A percentile compares a stretch with the other conserved stretches of the same genome.
phyloP scores from a whole-genome alignment of 2,329 filamentous ascomycete species.

The Botrytis medusae region DNA sequence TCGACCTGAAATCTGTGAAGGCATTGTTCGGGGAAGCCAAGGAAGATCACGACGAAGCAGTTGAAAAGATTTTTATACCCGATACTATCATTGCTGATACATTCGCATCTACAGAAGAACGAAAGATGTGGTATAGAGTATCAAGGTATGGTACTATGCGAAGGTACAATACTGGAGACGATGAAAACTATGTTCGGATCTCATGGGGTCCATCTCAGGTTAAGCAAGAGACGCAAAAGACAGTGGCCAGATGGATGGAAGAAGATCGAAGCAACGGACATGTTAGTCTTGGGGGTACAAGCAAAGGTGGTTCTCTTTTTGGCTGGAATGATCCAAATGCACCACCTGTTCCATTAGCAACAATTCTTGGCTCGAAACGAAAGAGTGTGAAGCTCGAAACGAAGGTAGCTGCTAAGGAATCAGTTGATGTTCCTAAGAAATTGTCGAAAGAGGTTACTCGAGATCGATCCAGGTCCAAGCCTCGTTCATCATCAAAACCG shows the following conservation, averaged over 20 bases:
- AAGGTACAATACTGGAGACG: slow-evolving; percentile 56
- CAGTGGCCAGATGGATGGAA: slow-evolving; percentile 65
- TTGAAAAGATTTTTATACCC: slow-evolving; percentile 35
- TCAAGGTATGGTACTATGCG: slow-evolving; percentile 60
- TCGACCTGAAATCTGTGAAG: slow-evolving; percentile 33
- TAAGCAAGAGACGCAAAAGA: slow-evolving; percentile 54
- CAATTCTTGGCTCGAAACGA: slow-evolving; percentile 31
- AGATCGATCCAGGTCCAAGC: slow-evolving; percentile 29
- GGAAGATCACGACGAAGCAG: slow-evolving; percentile 23
- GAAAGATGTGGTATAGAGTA: slow-evolving; percentile 64
- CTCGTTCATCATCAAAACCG: slow-evolving; percentile 28
- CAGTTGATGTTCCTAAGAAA: slow-evolving; percentile 33
- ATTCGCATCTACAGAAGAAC: slow-evolving; percentile 56
- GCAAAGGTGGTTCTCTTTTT: slow-evolving; percentile 54
- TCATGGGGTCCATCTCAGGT: slow-evolving; percentile 56
- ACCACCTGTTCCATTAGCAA: slow-evolving; percentile 50
- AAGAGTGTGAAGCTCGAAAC: slow-evolving; percentile 28
- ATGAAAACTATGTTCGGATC: slow-evolving; percentile 60
- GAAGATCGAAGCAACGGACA: slow-evolving; percentile 59
- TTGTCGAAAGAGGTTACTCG: slow-evolving; percentile 32
- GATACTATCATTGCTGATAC: slow-evolving; percentile 45
- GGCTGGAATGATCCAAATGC: slow-evolving; percentile 58
- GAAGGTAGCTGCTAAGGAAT: slow-evolving; percentile 7
- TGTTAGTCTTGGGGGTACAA: slow-evolving; percentile 46
- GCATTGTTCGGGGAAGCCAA: slow-evolving; percentile 35